These are phyloP conservation scores for Metarhizium guizhouense DNA, from an alignment of 2,329 filamentous ascomycete species.

Conservation along the genomic window DNA sequence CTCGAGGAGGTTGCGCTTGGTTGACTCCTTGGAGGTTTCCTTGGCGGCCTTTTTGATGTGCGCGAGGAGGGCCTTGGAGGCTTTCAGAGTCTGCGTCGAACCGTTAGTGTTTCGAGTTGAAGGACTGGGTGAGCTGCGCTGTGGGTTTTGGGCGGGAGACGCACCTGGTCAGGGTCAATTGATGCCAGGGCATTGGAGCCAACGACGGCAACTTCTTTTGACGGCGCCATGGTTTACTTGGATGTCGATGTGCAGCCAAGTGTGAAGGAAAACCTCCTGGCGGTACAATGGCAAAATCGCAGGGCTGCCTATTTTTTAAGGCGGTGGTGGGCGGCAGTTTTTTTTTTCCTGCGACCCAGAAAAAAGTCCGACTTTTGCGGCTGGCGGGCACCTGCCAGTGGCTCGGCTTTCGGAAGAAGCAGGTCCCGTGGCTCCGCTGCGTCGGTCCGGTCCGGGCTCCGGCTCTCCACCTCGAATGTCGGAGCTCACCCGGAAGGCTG, in stretches of 20 bases:
- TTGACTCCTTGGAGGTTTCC: constrained; percentile 32
- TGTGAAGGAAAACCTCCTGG: constrained; percentile 5
- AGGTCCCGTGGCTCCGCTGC: constrained; percentile 14
- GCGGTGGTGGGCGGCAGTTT: constrained; percentile 18
- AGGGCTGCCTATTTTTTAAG: constrained; percentile 4
- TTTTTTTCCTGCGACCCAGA: constrained; percentile 1
- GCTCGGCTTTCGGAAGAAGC: constrained; percentile 25
- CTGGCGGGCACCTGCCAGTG: constrained; percentile 9
- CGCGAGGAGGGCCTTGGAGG: constrained; percentile 51
- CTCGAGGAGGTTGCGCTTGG: constrained; percentile 49
- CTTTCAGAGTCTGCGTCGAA: constrained; percentile 44
- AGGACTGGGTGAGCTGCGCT: constrained; percentile 6
- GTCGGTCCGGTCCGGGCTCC: constrained; percentile 2
- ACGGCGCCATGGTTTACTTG: constrained; percentile 28
- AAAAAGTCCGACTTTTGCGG: constrained; percentile 20
- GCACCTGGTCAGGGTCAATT: constrained; percentile 34
- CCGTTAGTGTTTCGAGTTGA: neutral
- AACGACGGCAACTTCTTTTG: constrained; percentile 28
- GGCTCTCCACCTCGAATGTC: constrained; percentile 1
- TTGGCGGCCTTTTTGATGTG: constrained; percentile 51
- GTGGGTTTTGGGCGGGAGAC: constrained; percentile 5
- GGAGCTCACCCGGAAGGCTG: neutral
- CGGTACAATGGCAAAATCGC: constrained; percentile 10
- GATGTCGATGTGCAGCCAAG: constrained; percentile 1
- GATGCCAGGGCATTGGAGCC: constrained; percentile 22